Evolutionary conservation across 306 rosid genomes (phyloP).

Genomic region (Nissolia schottii): DNA sequence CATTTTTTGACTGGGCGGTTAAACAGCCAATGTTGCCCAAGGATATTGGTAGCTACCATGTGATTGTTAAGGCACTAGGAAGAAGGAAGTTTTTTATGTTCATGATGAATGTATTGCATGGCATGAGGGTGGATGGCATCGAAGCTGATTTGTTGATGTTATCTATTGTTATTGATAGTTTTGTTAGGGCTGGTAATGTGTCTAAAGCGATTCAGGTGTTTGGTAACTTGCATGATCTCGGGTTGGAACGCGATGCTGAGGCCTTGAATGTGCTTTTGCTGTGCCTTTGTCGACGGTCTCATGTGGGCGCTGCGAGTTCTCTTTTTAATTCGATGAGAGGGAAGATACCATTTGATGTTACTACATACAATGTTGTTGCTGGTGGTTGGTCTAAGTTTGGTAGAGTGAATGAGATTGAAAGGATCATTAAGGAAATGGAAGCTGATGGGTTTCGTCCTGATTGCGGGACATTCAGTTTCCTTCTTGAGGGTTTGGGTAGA

Average conservation of each 20-base stretch:
- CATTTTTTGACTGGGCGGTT: slow-evolving; percentile 75
- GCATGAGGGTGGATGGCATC: slow-evolving; percentile 38
- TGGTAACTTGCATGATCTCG: slow-evolving; percentile 46
- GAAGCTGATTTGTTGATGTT: slow-evolving; percentile 44
- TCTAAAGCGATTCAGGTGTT: slow-evolving; percentile 61
- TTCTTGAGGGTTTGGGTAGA: slow-evolving; percentile 77
- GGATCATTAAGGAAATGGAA: slow-evolving; percentile 53
- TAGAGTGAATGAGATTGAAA: slow-evolving; percentile 53
- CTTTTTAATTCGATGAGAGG: slow-evolving; percentile 54
- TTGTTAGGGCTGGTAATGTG: slow-evolving; percentile 59
- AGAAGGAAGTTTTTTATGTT: slow-evolving; percentile 60
- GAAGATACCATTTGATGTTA: slow-evolving; percentile 40
- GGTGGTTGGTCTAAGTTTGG: slow-evolving; percentile 78
- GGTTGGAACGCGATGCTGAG: slow-evolving; percentile 42
- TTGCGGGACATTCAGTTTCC: slow-evolving; percentile 38
- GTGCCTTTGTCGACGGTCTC: slow-evolving; percentile 60
- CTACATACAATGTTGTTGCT: slow-evolving; percentile 49
- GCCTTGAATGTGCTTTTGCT: slow-evolving; percentile 60
- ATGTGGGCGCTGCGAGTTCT: slow-evolving; percentile 59
- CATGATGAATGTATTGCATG: slow-evolving; percentile 43
- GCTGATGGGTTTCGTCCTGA: slow-evolving; percentile 55
- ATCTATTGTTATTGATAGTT: slow-evolving; percentile 62
- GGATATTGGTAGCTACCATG: slow-evolving; percentile 34
- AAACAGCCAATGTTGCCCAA: slow-evolving; percentile 50
- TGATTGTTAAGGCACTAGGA: slow-evolving; percentile 70